Evolutionary conservation across 2,329 filamentous ascomycete genomes (phyloP).

Genomic region (Plenodomus tracheiphilus): DNA sequence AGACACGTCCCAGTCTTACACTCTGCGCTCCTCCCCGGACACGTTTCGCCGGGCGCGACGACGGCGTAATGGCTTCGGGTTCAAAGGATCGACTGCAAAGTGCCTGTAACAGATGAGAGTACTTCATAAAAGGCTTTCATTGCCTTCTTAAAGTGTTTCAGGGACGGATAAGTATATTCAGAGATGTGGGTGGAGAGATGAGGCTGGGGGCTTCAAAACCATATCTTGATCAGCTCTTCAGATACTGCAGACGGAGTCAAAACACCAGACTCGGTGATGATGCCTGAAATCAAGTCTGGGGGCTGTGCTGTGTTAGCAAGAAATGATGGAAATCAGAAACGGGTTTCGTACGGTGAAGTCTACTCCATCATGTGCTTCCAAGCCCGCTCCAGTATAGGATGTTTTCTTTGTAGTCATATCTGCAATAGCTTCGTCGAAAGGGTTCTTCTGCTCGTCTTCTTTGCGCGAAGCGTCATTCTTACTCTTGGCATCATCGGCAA

Average conservation of each 20-base stretch:
- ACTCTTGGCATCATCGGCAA: slow-evolving; percentile 46
- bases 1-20: slow-evolving; percentile 6
- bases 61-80: slow-evolving; percentile 8
- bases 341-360: slow-evolving; percentile 66
- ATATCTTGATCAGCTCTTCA: slow-evolving; percentile 70
- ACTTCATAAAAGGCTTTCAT: background rate
- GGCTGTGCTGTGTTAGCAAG: slow-evolving; percentile 51
- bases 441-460: slow-evolving; percentile 40
- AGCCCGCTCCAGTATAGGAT: slow-evolving; percentile 20
- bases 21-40: slow-evolving; percentile 12
- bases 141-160: background rate
- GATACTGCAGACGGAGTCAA: slow-evolving; percentile 71
- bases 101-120: slow-evolving; percentile 17
- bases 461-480: background rate
- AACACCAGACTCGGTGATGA: slow-evolving; percentile 76
- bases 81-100: slow-evolving; percentile 5
- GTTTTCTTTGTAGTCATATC: slow-evolving; percentile 30
- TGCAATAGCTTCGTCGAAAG: slow-evolving; percentile 48
- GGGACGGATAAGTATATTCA: slow-evolving; percentile 8
- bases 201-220: slow-evolving; percentile 40
- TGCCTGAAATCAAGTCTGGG: slow-evolving; percentile 69
- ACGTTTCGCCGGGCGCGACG: slow-evolving; percentile 13
- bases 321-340: background rate
- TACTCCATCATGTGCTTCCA: slow-evolving; percentile 56
- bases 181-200: background rate